A percentile compares a stretch with the other conserved stretches of the same genome.
Conservation (phyloP, 257 asterid genomes). For the Solanum bulbocastanum region DNA sequence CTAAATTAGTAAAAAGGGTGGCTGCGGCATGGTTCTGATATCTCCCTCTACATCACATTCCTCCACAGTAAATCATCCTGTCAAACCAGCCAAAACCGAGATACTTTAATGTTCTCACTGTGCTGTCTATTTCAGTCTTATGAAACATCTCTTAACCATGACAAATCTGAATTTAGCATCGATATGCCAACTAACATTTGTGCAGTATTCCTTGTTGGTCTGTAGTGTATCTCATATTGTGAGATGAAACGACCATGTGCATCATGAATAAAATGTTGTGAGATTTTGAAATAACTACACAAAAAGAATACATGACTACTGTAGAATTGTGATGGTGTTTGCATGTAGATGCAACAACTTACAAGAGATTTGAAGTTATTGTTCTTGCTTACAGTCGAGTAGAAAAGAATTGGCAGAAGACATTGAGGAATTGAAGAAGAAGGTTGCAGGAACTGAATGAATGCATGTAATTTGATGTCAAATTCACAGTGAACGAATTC, state of each 20-base stretch:
- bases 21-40: background rate
- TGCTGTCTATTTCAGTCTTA: background rate
- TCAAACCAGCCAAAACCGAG: background rate
- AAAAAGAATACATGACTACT: background rate
- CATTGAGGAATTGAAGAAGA: constrained; percentile 75
- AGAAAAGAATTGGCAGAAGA: constrained; percentile 83
- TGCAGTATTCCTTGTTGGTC: background rate
- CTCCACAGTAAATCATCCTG: background rate
- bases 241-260: background rate
- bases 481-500: background rate
- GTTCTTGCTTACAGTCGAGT: constrained; percentile 37
- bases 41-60: background rate
- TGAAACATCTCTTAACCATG: background rate
- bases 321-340: constrained; percentile 12
- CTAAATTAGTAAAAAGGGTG: background rate
- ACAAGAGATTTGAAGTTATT: constrained; percentile 24
- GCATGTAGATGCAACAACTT: constrained; percentile 42
- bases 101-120: background rate
- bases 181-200: background rate
- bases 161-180: background rate
- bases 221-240: background rate
- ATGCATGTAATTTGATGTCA: constrained; percentile 3
- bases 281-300: background rate
- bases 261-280: background rate
- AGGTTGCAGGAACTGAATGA: constrained; percentile 73